These are phyloP conservation scores for Glebionis coronaria DNA, from an alignment of 129 eudicot genomes.

Conservation along the genomic window DNA sequence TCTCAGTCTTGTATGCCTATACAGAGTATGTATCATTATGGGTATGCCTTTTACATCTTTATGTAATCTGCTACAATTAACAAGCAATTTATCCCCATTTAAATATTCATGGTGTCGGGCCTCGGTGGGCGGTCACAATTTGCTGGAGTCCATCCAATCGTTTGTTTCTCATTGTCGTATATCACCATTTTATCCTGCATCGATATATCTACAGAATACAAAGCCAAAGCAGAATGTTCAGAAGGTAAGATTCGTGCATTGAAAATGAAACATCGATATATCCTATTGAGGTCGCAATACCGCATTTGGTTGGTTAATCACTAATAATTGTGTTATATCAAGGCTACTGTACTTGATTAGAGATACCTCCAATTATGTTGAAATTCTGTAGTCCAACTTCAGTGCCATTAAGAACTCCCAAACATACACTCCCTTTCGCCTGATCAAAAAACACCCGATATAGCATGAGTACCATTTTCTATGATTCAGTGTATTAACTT, in stretches of 20 bases:
- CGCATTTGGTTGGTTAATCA: background rate
- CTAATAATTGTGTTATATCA: background rate
- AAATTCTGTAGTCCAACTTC: constrained; percentile 75
- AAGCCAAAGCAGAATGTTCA: background rate
- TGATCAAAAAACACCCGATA: constrained; percentile 17
- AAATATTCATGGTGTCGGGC: constrained; percentile 27
- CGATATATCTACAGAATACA: constrained; percentile 66
- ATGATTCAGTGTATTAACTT: background rate
- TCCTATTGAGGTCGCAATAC: too few relatives aligned
- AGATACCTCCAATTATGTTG: constrained; percentile 91
- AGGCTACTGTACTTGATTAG: too few relatives aligned
- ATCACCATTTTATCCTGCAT: constrained; percentile 95
- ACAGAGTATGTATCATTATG: constrained; percentile 22
- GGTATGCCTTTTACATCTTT: constrained; percentile 19
- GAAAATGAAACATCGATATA: background rate
- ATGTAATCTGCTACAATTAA: constrained; percentile 7
- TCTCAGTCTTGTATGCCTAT: constrained; percentile 17
- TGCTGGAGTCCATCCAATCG: constrained; percentile 82
- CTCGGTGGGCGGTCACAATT: constrained; percentile 64
- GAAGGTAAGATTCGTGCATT: background rate
- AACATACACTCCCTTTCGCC: constrained; percentile 75
- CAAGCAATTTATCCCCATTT: constrained; percentile 8
- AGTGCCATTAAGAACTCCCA: constrained; percentile 93
- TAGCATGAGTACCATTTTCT: background rate
- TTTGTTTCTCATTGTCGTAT: constrained; percentile 78